Evolutionary conservation across 176 grass and related monocot species (phyloP), one percentile per base, ranked within the genome.

Genomic region (Raddia guianensis): DNA sequence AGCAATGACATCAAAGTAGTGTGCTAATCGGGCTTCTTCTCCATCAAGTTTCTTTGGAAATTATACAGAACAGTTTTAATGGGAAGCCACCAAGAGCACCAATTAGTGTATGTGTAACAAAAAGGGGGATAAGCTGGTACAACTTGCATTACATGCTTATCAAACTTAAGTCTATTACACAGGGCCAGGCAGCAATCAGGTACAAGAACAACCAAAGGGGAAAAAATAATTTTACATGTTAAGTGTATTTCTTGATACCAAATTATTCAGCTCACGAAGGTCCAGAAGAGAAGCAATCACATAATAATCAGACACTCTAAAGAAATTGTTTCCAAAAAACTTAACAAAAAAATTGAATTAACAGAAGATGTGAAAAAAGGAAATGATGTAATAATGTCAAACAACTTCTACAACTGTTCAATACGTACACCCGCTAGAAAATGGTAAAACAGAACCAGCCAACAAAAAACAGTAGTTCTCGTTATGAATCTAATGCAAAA

Each of bases 1-100:
- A 63, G 95, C 53, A 56, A 97, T 91, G 51, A 92, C 70, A 77
- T 94, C 95, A 2, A 97, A 97, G 55, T 97, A 97, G 62, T 98
- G 92, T 14, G 87, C 92, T 81, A 98, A 65, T 67, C 90, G 74
- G 55, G 90, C 90, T 57, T 94, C 92, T 64, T 91, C 83, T 49
- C 92, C 92, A 92, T 98, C 95, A 73, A 94, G 80, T 85, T 94
- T 87, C 95, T 98, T 85, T 61, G 79, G 47, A 74, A 89, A 67
- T 73, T 80, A 80, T 54, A 62, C 3, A 84, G 4, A 56, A 19
- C 32, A 73, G 35, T 32, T 80, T 63, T 37, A 20, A 60, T 70
- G 14, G 68, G 42, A 74, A 79, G 35, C 55, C 20, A 64, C 49
- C 27, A 79, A 83, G 5, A 70, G 18, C 42, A 58, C 43, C 79